Percentiles rank a stretch among this genome's conserved stretches.
Conservation (phyloP, 169 alveolate species). For the Cryptosporidium xiaoi region DNA sequence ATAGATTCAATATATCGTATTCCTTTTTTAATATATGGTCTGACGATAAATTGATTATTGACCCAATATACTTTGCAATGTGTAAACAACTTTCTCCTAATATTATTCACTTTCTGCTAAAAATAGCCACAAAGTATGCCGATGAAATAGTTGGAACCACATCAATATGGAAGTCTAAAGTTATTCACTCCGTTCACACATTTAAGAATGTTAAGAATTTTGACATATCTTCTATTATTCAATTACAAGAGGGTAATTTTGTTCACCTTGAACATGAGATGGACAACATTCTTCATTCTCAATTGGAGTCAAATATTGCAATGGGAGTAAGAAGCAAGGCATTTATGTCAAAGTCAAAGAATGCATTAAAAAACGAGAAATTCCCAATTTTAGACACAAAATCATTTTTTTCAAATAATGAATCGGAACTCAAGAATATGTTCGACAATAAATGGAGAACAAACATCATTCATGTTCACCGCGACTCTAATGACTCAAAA, state of each 20-base stretch:
- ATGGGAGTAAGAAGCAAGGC: neutral
- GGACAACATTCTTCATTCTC: neutral
- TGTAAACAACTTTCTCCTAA: conserved; percentile 21
- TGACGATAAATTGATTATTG: conserved; percentile 1
- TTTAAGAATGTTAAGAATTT: conserved; percentile 17
- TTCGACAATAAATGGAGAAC: conserved; percentile 59
- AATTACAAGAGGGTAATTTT: conserved; percentile 32
- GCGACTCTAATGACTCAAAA: conserved; percentile 5
- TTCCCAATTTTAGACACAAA: conserved; percentile 11
- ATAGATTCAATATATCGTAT: conserved; percentile 46
- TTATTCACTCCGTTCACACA: conserved; percentile 2
- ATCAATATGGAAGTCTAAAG: conserved; percentile 35
- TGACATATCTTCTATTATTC: conserved; percentile 36
- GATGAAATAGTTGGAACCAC: conserved; percentile 39
- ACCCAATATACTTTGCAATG: conserved; percentile 49
- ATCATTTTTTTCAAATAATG: neutral
- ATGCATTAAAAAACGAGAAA: neutral
- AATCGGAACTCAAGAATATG: neutral
- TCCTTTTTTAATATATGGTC: conserved; percentile 68
- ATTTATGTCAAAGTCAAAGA: neutral
- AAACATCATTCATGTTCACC: neutral
- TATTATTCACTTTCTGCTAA: conserved; percentile 25
- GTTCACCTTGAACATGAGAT: conserved; percentile 21
- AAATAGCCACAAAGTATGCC: conserved; percentile 47
- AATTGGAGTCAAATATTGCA: neutral